These are phyloP conservation scores for Jamesozyma gamospora DNA, from an alignment of 805 yeast genomes.

Conservation along the genomic window DNA sequence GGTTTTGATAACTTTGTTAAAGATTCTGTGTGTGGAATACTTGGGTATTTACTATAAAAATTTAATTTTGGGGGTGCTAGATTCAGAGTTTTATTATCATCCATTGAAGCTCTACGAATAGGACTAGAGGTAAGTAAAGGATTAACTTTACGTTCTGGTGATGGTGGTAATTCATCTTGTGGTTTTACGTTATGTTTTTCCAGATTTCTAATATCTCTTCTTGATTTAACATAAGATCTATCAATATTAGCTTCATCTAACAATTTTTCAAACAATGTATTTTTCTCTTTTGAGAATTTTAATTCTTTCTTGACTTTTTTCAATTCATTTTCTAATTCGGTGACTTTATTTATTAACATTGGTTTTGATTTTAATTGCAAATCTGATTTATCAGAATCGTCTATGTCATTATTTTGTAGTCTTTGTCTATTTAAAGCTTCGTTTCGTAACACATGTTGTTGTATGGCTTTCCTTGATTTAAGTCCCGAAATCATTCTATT, in stretches of 20 bases:
- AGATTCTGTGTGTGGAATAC: slow-evolving; percentile 25
- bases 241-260: slow-evolving; percentile 28
- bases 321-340: slow-evolving; percentile 9
- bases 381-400: not conserved
- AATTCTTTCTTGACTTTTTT: slow-evolving; percentile 12
- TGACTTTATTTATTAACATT: slow-evolving; percentile 5
- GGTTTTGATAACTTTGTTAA: slow-evolving; percentile 10
- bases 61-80: slow-evolving; percentile 6
- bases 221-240: slow-evolving; percentile 24
- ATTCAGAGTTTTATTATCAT: not conserved
- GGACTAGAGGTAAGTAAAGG: slow-evolving; percentile 30
- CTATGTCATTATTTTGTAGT: not conserved
- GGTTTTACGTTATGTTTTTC: slow-evolving; percentile 25
- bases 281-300: slow-evolving; percentile 26
- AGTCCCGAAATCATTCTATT: not conserved
- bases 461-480: not conserved
- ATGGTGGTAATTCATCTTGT: slow-evolving; percentile 24
- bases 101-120: slow-evolving; percentile 8
- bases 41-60: slow-evolving; percentile 24
- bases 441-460: slow-evolving; percentile 13
- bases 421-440: slow-evolving; percentile 16
- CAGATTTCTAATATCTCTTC: slow-evolving; percentile 26
- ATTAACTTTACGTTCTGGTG: slow-evolving; percentile 13
- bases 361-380: not conserved
- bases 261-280: slow-evolving; percentile 20